These are phyloP conservation scores for Vitis vinifera DNA, from an alignment of 164 flowering plant genomes.

Conservation along the genomic window ASM3070453v1 NC_081818.1:29913501-29914000, in stretches of 20 bases:
- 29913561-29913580: conserved; percentile 25
- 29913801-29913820: conserved; percentile 63
- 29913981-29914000: conserved; percentile 13
- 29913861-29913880: conserved; percentile 59
- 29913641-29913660: background rate
- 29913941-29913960: conserved; percentile 32
- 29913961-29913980: conserved; percentile 22
- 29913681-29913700: conserved; percentile 44
- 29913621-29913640: too few species aligned
- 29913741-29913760: conserved; percentile 55
- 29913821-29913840: conserved; percentile 32
- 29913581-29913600: background rate
- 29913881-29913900: conserved; percentile 51
- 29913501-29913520: conserved; percentile 41
- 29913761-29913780: conserved; percentile 53
- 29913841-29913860: conserved; percentile 65
- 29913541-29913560: conserved; percentile 67
- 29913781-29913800: conserved; percentile 65
- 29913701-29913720: conserved; percentile 60
- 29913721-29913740: conserved; percentile 49
- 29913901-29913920: conserved; percentile 65
- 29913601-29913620: background rate
- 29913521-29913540: conserved; percentile 59
- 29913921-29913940: conserved; percentile 43
- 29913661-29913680: background rate